Conservation (phyloP, 768 basidiomycete genomes). For the Phylloporus scabripes region DNA sequence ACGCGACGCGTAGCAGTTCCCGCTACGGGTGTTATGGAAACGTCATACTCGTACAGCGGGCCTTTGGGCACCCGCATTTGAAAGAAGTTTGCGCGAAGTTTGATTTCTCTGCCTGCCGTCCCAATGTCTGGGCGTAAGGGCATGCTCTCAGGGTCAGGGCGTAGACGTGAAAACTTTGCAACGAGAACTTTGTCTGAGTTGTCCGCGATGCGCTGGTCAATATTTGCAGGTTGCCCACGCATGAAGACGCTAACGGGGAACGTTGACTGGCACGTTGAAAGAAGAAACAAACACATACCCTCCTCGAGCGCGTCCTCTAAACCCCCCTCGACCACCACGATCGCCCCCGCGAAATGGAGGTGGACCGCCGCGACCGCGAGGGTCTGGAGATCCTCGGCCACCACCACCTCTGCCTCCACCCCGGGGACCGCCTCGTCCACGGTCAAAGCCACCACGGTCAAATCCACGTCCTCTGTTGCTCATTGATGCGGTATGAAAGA, state of each 20-base stretch:
- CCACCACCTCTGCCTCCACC: constrained; percentile 31
- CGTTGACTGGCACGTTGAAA: neutral
- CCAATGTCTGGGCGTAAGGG: constrained; percentile 49
- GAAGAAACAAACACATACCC: constrained; percentile 30
- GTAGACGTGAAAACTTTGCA: constrained; percentile 25
- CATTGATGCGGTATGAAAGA: constrained; percentile 17
- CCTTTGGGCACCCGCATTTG: constrained; percentile 43
- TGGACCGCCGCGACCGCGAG: constrained; percentile 25
- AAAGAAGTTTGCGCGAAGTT: constrained; percentile 51
- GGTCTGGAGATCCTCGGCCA: constrained; percentile 24
- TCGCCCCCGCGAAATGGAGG: constrained; percentile 25
- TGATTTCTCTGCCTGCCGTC: constrained; percentile 37
- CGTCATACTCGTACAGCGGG: constrained; percentile 45
- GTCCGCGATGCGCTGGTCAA: constrained; percentile 49
- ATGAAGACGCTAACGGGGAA: constrained; percentile 35
- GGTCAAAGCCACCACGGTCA: constrained; percentile 17
- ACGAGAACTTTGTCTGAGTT: constrained; percentile 41
- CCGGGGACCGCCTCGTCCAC: neutral
- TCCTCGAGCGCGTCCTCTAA: constrained; percentile 32
- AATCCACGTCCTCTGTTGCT: constrained; percentile 38
- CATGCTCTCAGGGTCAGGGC: constrained; percentile 26
- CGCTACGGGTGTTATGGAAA: constrained; percentile 35
- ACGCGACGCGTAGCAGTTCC: constrained; percentile 35
- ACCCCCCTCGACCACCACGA: constrained; percentile 30
- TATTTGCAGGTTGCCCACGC: constrained; percentile 35